Base-by-base conservation (phyloP, 2,329 filamentous ascomycete genomes). In the Colletotrichum viniferum region DNA sequence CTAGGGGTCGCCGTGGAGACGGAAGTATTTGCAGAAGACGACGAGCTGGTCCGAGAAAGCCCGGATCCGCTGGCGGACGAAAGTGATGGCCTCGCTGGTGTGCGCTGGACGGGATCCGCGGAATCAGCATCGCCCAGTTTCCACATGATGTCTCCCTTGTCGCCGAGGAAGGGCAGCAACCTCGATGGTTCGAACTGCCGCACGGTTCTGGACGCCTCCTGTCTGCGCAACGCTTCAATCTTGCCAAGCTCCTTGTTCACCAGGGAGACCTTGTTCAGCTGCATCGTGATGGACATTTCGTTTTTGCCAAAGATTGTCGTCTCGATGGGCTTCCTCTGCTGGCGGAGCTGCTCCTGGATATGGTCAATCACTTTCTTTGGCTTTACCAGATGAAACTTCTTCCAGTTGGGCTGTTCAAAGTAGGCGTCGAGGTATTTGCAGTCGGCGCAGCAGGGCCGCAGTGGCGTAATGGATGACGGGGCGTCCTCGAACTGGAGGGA, bases 401-500 rank as follows among this genome's bases (percentile, higher is more conserved):
- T 76, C 73, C 73, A 76, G 4, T 24, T 34, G 9, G 73, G 73
- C 21, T 73, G 70, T n/a, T 73, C 69, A 28, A 76, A 55, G 21
- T 58, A 76, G 7, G 69, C 14, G 32, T 73, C 21, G 16, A 76
- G 70, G 13, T 28, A 73, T 48, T 38, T 34, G 58, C 73, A 76
- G 43, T 76, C 36, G 21, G 18, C 21, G 18, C 73, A 76, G 28
- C 73, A 76, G 36, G 56, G 21, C 12, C 56, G 32, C 73, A 76
- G 68, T 5, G 70, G 58, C 7, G 73, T 18, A 28, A 76, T 69
- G 10, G 21, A 48, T 2, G n/a, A 58, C 6, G 73, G 73, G 4
- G 55, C 58, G 8, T 58, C 38, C 52, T 76, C 69, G 16, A 69
- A 24, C 18, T 30, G 69, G 12, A 38, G 24, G 21, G 69, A 73